These are phyloP conservation scores for Mimosa pudica DNA, from an alignment of 306 rosid genomes.

Conservation along the genomic window DNA sequence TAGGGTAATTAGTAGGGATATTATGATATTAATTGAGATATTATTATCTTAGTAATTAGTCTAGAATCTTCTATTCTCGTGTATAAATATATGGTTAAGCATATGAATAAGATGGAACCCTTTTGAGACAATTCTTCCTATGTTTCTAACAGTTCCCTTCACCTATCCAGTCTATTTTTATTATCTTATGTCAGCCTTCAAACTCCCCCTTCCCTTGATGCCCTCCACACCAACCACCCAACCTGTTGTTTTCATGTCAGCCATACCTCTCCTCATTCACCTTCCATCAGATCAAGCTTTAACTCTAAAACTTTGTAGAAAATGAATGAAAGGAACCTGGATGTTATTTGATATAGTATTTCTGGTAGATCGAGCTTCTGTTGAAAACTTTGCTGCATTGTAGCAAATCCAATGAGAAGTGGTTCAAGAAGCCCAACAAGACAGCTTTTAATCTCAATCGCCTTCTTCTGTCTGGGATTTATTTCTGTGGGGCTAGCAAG, in stretches of 20 bases:
- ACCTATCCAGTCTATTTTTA: background rate
- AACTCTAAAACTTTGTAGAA: constrained; percentile 26
- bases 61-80: too few species aligned
- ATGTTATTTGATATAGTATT: constrained; percentile 93
- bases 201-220: background rate
- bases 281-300: constrained; percentile 9
- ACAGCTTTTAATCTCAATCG: constrained; percentile 88
- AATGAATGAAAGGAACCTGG: constrained; percentile 63
- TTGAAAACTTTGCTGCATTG: constrained; percentile 92
- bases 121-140: too few species aligned
- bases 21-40: too few species aligned
- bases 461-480: constrained; percentile 86
- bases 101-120: too few species aligned
- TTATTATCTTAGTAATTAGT: too few species aligned
- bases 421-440: constrained; percentile 99
- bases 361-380: constrained; percentile 98
- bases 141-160: background rate
- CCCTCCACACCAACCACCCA: background rate
- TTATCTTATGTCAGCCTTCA: background rate
- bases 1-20: too few species aligned
- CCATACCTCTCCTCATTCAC: background rate
- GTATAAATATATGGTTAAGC: too few species aligned
- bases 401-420: constrained; percentile 93
- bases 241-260: background rate
- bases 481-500: constrained; percentile 83